Conservation (phyloP, 768 basidiomycete genomes). For the Grammothele lineata region DNA sequence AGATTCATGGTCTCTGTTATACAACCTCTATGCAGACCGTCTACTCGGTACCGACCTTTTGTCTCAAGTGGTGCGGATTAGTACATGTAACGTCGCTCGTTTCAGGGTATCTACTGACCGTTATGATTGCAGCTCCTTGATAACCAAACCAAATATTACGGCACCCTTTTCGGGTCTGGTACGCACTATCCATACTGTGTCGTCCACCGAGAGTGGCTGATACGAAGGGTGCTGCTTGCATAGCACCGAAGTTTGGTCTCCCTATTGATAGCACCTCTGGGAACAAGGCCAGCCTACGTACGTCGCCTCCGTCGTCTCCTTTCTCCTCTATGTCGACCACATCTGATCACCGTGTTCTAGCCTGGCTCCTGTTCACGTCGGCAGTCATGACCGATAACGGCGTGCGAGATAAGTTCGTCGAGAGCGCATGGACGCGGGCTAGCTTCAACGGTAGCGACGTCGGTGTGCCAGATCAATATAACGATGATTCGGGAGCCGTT, state of each 20-base stretch:
- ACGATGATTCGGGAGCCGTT: neutral
- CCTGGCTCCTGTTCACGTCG: conserved; percentile 15
- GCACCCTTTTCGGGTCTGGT: neutral
- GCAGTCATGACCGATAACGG: conserved; percentile 6
- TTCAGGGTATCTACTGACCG: too few species aligned
- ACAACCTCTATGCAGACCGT: conserved; percentile 15
- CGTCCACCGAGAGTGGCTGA: too few species aligned
- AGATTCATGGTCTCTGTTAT: conserved; percentile 12
- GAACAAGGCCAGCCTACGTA: neutral
- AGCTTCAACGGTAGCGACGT: conserved; percentile 6
- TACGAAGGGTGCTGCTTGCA: too few species aligned
- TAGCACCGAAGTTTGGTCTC: neutral
- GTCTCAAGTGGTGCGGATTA: conserved; percentile 2
- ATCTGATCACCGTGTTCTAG: too few species aligned
- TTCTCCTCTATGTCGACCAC: too few species aligned
- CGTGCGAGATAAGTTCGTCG: conserved; percentile 8
- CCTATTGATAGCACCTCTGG: conserved; percentile 6
- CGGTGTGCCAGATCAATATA: conserved; percentile 6
- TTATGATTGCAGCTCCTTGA: conserved; percentile 1
- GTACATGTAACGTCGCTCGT: too few species aligned
- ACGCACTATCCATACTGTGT: too few species aligned
- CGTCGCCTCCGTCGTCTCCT: neutral
- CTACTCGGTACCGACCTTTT: conserved; percentile 9
- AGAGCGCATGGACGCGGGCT: conserved; percentile 2
- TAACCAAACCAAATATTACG: conserved; percentile 6